Percentiles rank a stretch among this genome's conserved stretches.
phyloP scores from a whole-genome alignment of 805 yeast species.

The Myxozyma lipomycoides region DNA sequence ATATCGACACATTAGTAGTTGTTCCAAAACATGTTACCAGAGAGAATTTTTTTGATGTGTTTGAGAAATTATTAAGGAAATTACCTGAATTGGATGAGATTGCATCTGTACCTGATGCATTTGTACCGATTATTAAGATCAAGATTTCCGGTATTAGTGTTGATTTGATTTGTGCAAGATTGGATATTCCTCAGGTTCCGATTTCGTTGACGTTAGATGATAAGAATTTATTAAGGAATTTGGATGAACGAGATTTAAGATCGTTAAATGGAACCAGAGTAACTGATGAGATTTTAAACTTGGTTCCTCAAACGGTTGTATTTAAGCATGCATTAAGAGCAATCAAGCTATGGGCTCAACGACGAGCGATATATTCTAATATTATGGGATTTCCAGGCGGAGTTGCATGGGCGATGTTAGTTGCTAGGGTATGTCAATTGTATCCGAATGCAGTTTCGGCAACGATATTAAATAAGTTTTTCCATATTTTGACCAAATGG shows the following conservation, averaged over 20 bases:
- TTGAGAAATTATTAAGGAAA: conserved; percentile 61
- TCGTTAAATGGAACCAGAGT: conserved; percentile 95
- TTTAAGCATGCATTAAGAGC: conserved; percentile 91
- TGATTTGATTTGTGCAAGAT: conserved; percentile 79
- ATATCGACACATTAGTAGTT: conserved; percentile 94
- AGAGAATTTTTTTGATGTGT: conserved; percentile 82
- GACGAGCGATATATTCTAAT: conserved; percentile 89
- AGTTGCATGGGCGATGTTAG: conserved; percentile 99
- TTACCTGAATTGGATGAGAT: conserved; percentile 86
- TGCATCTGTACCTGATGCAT: conserved; percentile 92
- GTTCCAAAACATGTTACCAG: conserved; percentile 93
- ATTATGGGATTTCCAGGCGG: conserved; percentile 98
- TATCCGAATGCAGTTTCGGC: conserved; percentile 96
- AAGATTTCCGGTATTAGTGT: conserved; percentile 88
- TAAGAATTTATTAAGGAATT: conserved; percentile 75
- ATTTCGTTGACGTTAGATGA: conserved; percentile 68
- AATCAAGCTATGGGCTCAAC: conserved; percentile 94
- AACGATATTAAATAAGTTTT: conserved; percentile 83
- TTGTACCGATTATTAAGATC: conserved; percentile 91
- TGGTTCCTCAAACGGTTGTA: conserved; percentile 90
- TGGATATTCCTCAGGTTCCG: conserved; percentile 84
- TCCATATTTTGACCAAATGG: conserved; percentile 83
- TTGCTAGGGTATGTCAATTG: conserved; percentile 94
- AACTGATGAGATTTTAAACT: conserved; percentile 82
- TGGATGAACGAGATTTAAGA: conserved; percentile 88